A percentile compares a stretch with the other conserved stretches of the same genome.
Conservation (phyloP, 73 alveolate species). For the Tetrahymena elliotti region DNA sequence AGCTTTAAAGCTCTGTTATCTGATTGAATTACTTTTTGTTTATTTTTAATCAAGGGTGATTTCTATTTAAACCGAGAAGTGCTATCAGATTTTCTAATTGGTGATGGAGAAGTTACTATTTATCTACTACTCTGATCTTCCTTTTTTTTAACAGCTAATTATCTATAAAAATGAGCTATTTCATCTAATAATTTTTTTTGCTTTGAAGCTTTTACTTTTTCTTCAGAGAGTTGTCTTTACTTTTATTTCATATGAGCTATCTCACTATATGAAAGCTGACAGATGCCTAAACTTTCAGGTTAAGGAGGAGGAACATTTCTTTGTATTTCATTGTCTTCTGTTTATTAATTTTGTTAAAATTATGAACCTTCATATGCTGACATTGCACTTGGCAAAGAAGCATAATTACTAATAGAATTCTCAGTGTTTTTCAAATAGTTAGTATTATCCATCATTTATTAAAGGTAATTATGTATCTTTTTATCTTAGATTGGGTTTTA, state of each 20-base stretch:
- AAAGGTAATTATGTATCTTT: background rate
- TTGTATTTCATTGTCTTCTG: background rate
- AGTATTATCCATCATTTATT: background rate
- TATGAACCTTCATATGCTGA: background rate
- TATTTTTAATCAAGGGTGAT: background rate
- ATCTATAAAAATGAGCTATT: background rate
- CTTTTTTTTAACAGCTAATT: background rate
- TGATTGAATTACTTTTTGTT: background rate
- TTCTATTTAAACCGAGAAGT: background rate
- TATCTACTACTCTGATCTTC: background rate
- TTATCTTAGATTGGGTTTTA: background rate
- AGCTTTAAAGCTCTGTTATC: background rate
- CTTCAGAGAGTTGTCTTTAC: background rate
- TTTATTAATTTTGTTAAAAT: background rate
- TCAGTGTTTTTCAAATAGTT: background rate
- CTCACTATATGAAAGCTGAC: background rate
- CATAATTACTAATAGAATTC: background rate
- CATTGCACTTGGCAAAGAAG: background rate
- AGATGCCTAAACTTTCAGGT: background rate
- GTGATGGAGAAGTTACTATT: background rate
- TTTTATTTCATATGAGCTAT: background rate
- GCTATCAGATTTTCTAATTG: background rate
- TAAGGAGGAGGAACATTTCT: background rate
- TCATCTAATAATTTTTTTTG: background rate
- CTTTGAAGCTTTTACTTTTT: background rate